Evolutionary conservation across 768 basidiomycete species (phyloP).

Genomic region (Rhodotorula paludigena): DNA sequence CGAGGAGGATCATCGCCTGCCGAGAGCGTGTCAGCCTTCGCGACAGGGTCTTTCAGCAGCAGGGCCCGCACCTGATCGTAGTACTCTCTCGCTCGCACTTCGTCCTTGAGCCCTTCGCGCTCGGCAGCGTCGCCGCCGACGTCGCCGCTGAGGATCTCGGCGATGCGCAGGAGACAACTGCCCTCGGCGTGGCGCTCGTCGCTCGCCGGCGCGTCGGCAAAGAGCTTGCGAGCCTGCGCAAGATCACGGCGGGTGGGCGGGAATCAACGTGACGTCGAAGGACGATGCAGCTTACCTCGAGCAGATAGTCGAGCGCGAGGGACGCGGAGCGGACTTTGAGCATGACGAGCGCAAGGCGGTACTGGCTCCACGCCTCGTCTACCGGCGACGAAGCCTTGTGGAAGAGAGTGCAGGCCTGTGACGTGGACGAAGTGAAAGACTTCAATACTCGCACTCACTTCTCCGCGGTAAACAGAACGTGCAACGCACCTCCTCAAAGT

Average conservation of each 20-base stretch:
- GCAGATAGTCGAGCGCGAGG: constrained; percentile 20
- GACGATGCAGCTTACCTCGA: constrained; percentile 4
- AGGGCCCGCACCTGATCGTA: constrained; percentile 10
- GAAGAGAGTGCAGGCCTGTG: constrained; percentile 9
- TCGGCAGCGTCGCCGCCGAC: background rate
- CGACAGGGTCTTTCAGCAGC: background rate
- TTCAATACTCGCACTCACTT: background rate
- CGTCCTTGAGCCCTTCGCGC: background rate
- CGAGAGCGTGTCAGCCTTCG: too few species aligned
- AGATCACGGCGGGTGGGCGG: background rate
- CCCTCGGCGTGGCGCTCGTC: constrained; percentile 17
- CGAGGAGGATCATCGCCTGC: background rate
- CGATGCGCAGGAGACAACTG: constrained; percentile 12
- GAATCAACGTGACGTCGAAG: background rate
- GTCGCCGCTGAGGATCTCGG: constrained; percentile 2
- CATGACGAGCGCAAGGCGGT: constrained; percentile 30
- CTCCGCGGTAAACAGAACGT: too few species aligned
- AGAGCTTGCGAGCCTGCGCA: constrained; percentile 12
- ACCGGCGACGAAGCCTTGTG: background rate
- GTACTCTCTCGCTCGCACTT: background rate
- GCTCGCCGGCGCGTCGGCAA: constrained; percentile 1
- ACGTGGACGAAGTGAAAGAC: background rate
- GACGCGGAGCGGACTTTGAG: constrained; percentile 13
- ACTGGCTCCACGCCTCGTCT: constrained; percentile 22
- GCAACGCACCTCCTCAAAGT: constrained; percentile 21